phyloP scores from a whole-genome alignment of 441 rosid species.

The Croton setiger region DNA sequence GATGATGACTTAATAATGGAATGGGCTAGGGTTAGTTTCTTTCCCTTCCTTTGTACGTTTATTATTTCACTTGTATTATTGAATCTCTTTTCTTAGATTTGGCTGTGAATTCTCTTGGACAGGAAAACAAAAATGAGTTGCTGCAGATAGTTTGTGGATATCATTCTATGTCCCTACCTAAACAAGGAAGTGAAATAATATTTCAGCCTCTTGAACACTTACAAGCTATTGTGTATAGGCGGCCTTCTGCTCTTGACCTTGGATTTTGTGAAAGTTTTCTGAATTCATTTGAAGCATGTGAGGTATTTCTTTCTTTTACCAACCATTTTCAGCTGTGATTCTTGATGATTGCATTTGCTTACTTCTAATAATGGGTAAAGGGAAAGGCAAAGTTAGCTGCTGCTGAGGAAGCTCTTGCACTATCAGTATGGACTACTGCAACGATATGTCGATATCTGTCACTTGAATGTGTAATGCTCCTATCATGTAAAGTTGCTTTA shows the following conservation, averaged over 20 bases:
- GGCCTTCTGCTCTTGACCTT: slow-evolving; percentile 61
- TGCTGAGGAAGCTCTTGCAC: slow-evolving; percentile 89
- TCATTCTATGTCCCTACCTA: slow-evolving; percentile 67
- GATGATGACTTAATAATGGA: slow-evolving; percentile 71
- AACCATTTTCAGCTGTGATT: slow-evolving; percentile 14
- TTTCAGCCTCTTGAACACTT: slow-evolving; percentile 92
- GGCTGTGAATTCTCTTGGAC: slow-evolving; percentile 26
- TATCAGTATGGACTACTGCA: slow-evolving; percentile 92
- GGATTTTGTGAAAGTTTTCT: slow-evolving; percentile 45
- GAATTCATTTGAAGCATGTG: slow-evolving; percentile 47
- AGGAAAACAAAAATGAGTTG: slow-evolving; percentile 83
- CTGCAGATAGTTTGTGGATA: slow-evolving; percentile 81
- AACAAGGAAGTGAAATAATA: slow-evolving; percentile 59
- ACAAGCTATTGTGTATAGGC: slow-evolving; percentile 69
- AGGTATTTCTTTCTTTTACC: slow-evolving; percentile 43
- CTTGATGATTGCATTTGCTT: slow-evolving; percentile 22
- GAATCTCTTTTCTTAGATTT: slow-evolving; percentile 18
- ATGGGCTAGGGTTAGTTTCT: slow-evolving; percentile 88
- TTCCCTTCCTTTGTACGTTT: slow-evolving; percentile 9
- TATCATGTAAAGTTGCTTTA: slow-evolving; percentile 17
- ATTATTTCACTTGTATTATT: slow-evolving; percentile 14
- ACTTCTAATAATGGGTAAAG: slow-evolving; percentile 38
- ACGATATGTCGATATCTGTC: slow-evolving; percentile 92
- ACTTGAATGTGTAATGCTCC: slow-evolving; percentile 75
- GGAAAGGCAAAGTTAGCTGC: slow-evolving; percentile 69